Evolutionary conservation across 805 yeast genomes (phyloP).

Genomic region (Hagleromyces aurorensis): DNA sequence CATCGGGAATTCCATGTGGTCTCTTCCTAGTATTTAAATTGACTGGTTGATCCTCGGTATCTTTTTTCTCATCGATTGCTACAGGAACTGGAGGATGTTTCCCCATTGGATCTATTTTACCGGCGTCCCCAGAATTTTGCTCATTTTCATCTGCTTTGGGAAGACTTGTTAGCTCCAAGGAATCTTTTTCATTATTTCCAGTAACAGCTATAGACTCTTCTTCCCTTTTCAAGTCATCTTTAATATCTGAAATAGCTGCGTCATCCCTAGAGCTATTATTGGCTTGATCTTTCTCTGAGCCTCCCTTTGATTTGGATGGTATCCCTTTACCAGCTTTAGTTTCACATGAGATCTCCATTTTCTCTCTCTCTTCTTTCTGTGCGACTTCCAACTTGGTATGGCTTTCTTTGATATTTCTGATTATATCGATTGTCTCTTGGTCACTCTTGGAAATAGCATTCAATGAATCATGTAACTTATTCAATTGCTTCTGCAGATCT

Average conservation of each 20-base stretch:
- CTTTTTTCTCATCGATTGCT: constrained; percentile 24
- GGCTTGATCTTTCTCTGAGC: constrained; percentile 1
- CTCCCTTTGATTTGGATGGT: constrained; percentile 2
- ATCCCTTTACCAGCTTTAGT: constrained; percentile 2
- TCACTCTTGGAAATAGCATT: constrained; percentile 21
- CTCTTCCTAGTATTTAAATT: constrained; percentile 10
- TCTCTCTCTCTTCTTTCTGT: constrained; percentile 1
- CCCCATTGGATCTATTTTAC: neutral
- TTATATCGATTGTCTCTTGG: constrained; percentile 12
- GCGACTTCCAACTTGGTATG: constrained; percentile 2
- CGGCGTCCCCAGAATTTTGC: too few relatives aligned
- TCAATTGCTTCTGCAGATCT: constrained; percentile 36
- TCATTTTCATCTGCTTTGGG: too few relatives aligned
- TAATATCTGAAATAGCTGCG: too few relatives aligned
- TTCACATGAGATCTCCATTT: neutral
- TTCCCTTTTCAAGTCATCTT: too few relatives aligned
- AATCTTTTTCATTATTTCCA: too few relatives aligned
- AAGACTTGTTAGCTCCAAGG: too few relatives aligned
- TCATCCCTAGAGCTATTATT: constrained; percentile 1
- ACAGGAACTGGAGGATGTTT: constrained; percentile 3
- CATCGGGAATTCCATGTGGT: constrained; percentile 9
- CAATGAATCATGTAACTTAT: constrained; percentile 19
- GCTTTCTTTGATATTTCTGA: constrained; percentile 13
- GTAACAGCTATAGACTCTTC: too few relatives aligned
- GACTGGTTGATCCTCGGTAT: constrained; percentile 11